Percentiles rank a stretch among this genome's conserved stretches.
Conservation (phyloP, 2,329 filamentous ascomycete genomes). For the Coniochaeta prunicola region DNA sequence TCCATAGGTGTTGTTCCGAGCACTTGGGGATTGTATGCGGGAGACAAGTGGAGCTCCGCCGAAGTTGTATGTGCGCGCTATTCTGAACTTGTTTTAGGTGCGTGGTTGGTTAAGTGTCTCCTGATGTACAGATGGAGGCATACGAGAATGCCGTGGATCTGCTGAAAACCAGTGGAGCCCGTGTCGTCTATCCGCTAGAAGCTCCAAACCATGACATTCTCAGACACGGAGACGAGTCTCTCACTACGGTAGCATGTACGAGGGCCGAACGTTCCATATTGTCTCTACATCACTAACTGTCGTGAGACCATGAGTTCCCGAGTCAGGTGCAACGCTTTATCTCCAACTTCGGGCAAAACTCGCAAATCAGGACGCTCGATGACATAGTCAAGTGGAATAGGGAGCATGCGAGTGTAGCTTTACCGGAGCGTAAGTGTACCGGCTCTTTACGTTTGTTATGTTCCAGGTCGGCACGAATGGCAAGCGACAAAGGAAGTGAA, state of each 20-base stretch:
- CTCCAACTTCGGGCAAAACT: slow-evolving; percentile 8
- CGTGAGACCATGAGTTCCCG: slow-evolving; percentile 8
- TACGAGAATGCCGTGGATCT: slow-evolving; percentile 8
- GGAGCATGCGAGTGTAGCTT: slow-evolving; percentile 9
- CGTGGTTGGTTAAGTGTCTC: background rate
- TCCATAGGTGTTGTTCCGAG: background rate
- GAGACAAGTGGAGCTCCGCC: slow-evolving; percentile 11
- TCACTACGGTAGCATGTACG: slow-evolving; percentile 13
- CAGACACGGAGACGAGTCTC: slow-evolving; percentile 6
- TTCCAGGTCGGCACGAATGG: background rate
- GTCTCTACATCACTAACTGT: background rate
- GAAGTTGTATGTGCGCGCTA: slow-evolving; percentile 10
- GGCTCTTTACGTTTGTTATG: background rate
- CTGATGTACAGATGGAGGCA: slow-evolving; percentile 5
- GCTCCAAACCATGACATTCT: slow-evolving; percentile 4
- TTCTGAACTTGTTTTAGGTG: background rate
- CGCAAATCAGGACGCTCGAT: slow-evolving; percentile 7
- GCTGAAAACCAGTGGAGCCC: slow-evolving; percentile 8
- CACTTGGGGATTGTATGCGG: slow-evolving; percentile 10
- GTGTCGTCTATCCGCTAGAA: slow-evolving; percentile 9
- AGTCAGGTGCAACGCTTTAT: slow-evolving; percentile 7
- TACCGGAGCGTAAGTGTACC: slow-evolving; percentile 13
- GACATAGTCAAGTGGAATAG: slow-evolving; percentile 17
- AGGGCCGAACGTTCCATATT: background rate
- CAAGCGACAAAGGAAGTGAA: background rate